phyloP scores from a whole-genome alignment of 805 yeast genomes.

The Saturnispora dispora region DNA sequence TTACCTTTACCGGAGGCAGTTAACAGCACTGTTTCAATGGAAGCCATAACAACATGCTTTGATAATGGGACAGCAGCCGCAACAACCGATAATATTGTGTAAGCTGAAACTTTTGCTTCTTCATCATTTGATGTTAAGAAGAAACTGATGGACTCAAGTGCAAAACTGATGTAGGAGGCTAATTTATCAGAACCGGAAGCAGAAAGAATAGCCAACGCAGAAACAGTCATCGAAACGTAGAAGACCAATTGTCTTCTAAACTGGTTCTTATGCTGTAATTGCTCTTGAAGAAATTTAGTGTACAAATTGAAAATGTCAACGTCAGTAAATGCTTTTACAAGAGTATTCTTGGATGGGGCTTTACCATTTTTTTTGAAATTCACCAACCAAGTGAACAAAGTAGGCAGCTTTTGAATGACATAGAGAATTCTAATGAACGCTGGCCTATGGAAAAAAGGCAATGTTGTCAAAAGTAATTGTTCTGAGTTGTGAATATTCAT shows the following conservation, averaged over 20 bases:
- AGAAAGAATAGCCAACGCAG: slow-evolving; percentile 57
- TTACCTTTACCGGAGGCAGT: slow-evolving; percentile 15
- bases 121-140: slow-evolving; percentile 38
- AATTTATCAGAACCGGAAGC: slow-evolving; percentile 32
- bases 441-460: slow-evolving; percentile 74
- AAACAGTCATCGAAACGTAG: slow-evolving; percentile 63
- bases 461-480: slow-evolving; percentile 52
- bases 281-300: slow-evolving; percentile 42
- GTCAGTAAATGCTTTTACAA: slow-evolving; percentile 69
- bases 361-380: slow-evolving; percentile 52
- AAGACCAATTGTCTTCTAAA: slow-evolving; percentile 70
- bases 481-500: slow-evolving; percentile 78
- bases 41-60: slow-evolving; percentile 47
- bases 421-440: slow-evolving; percentile 69
- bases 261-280: slow-evolving; percentile 44
- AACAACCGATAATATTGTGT: slow-evolving; percentile 71
- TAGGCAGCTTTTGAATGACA: slow-evolving; percentile 66
- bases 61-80: slow-evolving; percentile 63
- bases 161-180: slow-evolving; percentile 42
- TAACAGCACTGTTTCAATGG: slow-evolving; percentile 45
- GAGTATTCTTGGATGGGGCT: slow-evolving; percentile 57
- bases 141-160: slow-evolving; percentile 50
- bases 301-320: slow-evolving; percentile 58
- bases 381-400: slow-evolving; percentile 61
- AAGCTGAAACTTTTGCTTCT: slow-evolving; percentile 76